Percentiles rank a stretch among this genome's conserved stretches.
Evolutionary conservation across 2,329 filamentous ascomycete species (phyloP).

Genomic region (Monosporascus sp.): DNA sequence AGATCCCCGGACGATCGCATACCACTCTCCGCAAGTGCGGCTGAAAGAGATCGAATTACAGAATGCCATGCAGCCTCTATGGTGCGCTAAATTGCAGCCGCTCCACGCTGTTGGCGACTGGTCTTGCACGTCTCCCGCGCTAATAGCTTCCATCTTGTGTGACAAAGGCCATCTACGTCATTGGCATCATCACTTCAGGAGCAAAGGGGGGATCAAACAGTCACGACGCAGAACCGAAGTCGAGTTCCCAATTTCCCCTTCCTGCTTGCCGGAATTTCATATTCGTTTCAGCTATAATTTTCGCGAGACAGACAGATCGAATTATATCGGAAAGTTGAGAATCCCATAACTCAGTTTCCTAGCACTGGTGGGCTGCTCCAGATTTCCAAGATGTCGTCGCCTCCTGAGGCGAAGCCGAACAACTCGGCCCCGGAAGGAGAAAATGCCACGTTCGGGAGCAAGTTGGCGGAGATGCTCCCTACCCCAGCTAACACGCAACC

Average conservation of each 20-base stretch:
- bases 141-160: slow-evolving; percentile 1
- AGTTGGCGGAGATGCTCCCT: slow-evolving; percentile 27
- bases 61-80: background rate
- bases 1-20: background rate
- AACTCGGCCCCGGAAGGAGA: slow-evolving; percentile 4
- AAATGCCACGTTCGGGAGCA: slow-evolving; percentile 12
- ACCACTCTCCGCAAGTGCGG: background rate
- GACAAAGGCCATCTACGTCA: slow-evolving; percentile 12
- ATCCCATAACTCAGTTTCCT: no score
- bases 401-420: slow-evolving; percentile 4
- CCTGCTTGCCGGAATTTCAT: background rate
- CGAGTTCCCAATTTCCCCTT: background rate
- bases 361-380: background rate
- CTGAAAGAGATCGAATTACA: background rate
- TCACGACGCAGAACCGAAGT: background rate
- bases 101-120: background rate
- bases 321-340: no score
- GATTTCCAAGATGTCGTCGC: slow-evolving; percentile 8
- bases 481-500: slow-evolving; percentile 25
- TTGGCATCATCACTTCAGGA: slow-evolving; percentile 1
- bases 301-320: background rate
- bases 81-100: background rate
- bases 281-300: background rate
- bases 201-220: background rate
- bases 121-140: background rate